Base-by-base conservation (phyloP, 75 land plant genomes). In the Picea glauca region DNA sequence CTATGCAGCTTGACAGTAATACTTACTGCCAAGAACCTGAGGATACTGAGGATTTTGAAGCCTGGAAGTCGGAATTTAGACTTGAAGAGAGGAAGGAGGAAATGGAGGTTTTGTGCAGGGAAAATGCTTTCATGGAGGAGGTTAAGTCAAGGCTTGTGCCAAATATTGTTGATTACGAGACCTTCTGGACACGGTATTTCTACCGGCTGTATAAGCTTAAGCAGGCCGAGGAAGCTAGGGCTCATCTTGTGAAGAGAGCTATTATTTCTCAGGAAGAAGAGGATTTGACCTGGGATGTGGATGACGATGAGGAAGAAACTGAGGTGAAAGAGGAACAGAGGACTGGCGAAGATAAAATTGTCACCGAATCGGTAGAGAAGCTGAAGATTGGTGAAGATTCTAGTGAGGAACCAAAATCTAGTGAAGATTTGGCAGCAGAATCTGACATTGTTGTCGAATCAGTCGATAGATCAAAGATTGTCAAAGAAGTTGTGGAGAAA, bases 131-230 rank as follows among this genome's bases (percentile, higher is more conserved):
- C 35, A 54, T 94, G 80, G 88, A 86, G 59, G 94, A 85, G 73
- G 65, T 95, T 58, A 82, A 83, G 60, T 58, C 64, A 63, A 90
- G 83, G 79, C 72, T 97, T 26, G 99, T 95, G 14, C 94, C 97
- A 0, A 59, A 21, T 17, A 81, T 58, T 26, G 83, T 97, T 38
- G 91, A 93, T 78, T 58, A 81, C 20, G 88, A 87, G 59, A 83
- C 75, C 0, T 98, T 93, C 74, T 95, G 99, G 98, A 77, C 79
- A 35, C 79, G 96, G 76, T 98, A 98, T 59, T 98, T 90, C 72
- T 98, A 91, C 79, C 87, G 81, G 80, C 65, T 98, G 5, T 73
- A 90, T 68, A 95, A 88, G 89, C 86, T 98, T 7, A 91, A 86
- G 83, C 91, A 89, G 78, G 90, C 83, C 0, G 99, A 98, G 81